Percentiles rank a stretch among this genome's conserved stretches.
phyloP scores from a whole-genome alignment of 805 yeast genomes.

The Nakazawaea ishiwadae region DNA sequence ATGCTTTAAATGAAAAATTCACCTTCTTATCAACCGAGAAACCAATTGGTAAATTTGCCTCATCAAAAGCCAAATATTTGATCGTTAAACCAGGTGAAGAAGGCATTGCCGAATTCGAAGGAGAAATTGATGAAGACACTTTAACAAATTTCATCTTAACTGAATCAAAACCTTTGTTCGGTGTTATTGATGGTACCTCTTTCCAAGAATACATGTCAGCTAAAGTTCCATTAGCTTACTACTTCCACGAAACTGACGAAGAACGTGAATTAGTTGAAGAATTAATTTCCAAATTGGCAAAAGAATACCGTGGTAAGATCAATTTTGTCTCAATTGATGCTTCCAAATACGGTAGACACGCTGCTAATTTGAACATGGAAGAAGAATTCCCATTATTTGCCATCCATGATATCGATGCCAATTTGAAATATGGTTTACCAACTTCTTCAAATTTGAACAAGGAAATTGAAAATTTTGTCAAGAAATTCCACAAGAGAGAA shows the following conservation, averaged over 20 bases:
- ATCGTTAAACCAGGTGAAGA: conserved; percentile 43
- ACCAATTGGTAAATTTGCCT: conserved; percentile 29
- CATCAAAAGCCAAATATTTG: conserved; percentile 34
- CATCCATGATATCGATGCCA: conserved; percentile 65
- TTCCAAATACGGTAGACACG: conserved; percentile 74
- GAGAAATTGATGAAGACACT: too few species aligned
- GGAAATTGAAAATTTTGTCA: conserved; percentile 58
- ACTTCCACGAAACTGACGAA: conserved; percentile 70
- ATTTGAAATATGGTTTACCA: conserved; percentile 73
- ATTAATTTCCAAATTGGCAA: conserved; percentile 59
- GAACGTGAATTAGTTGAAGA: conserved; percentile 55
- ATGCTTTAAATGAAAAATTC: conserved; percentile 55
- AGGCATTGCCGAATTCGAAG: conserved; percentile 19
- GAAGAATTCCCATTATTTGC: conserved; percentile 88
- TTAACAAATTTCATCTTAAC: conserved; percentile 48
- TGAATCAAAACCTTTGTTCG: conserved; percentile 79
- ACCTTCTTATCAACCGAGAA: conserved; percentile 46
- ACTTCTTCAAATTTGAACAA: conserved; percentile 52
- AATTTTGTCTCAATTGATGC: conserved; percentile 91
- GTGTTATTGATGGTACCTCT: conserved; percentile 80
- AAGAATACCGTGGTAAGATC: conserved; percentile 70
- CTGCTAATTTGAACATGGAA: conserved; percentile 76
- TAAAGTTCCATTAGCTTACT: conserved; percentile 78
- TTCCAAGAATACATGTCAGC: conserved; percentile 71
- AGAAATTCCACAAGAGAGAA: conserved; percentile 57